Evolutionary conservation across 257 asterid genomes (phyloP).

Genomic region (Solanum corneliomulleri): DNA sequence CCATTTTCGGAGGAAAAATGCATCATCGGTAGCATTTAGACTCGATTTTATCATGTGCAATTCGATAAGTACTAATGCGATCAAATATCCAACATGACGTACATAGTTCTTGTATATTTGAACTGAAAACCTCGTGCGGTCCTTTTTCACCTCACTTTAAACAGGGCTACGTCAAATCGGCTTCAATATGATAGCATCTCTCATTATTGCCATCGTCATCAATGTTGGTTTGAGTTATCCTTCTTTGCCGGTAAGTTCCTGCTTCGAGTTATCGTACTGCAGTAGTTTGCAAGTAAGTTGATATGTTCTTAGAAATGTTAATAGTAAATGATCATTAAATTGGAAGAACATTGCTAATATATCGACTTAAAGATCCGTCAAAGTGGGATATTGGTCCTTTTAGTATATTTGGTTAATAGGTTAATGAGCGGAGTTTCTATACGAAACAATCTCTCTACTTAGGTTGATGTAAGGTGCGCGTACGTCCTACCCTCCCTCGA

Average conservation of each 20-base stretch:
- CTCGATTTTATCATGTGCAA: neutral
- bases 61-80: neutral
- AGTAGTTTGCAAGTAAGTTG: neutral
- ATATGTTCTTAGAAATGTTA: neutral
- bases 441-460: neutral
- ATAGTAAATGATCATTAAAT: neutral
- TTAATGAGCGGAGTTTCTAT: neutral
- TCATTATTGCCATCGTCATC: slow-evolving; percentile 36
- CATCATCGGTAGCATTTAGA: neutral
- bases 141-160: neutral
- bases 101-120: neutral
- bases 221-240: slow-evolving; percentile 56
- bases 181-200: slow-evolving; percentile 54
- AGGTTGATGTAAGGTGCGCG: neutral
- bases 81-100: neutral
- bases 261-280: neutral
- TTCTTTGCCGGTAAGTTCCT: slow-evolving; percentile 59
- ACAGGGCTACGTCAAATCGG: slow-evolving; percentile 66
- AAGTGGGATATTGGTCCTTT: neutral
- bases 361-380: neutral
- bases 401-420: neutral
- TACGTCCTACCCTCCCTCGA: neutral
- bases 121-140: neutral
- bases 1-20: neutral
- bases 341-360: neutral